These are phyloP conservation scores for Primulina huaijiensis DNA, from an alignment of 257 asterid species.

Conservation along the genomic window DNA sequence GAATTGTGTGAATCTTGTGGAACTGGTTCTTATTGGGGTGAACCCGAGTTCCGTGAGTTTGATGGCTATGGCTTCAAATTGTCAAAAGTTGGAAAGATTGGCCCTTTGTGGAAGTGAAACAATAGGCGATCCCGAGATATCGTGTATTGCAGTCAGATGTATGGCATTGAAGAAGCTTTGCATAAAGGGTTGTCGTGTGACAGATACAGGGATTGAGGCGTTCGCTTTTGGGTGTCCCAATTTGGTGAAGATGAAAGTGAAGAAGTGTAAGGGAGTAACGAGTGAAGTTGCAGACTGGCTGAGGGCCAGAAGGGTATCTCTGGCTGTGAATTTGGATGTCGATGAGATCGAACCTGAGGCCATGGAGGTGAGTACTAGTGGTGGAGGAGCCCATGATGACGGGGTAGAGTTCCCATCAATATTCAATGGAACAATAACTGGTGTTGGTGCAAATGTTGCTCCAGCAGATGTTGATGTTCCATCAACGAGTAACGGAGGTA, in stretches of 20 bases:
- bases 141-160: slow-evolving; percentile 63
- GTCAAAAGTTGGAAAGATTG: slow-evolving; percentile 73
- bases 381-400: slow-evolving; percentile 49
- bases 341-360: slow-evolving; percentile 57
- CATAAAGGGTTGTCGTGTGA: slow-evolving; percentile 71
- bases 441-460: slow-evolving; percentile 16
- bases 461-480: slow-evolving; percentile 29
- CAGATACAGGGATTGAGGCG: slow-evolving; percentile 72
- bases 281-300: slow-evolving; percentile 58
- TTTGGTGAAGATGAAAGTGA: slow-evolving; percentile 81
- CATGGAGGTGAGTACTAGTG: slow-evolving; percentile 52
- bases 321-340: slow-evolving; percentile 67
- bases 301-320: slow-evolving; percentile 55
- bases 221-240: slow-evolving; percentile 87
- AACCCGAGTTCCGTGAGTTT: slow-evolving; percentile 63
- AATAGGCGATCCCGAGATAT: slow-evolving; percentile 73
- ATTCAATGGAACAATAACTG: slow-evolving; percentile 23
- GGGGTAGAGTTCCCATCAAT: slow-evolving; percentile 45
- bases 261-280: slow-evolving; percentile 74
- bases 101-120: slow-evolving; percentile 94
- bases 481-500: slow-evolving; percentile 37
- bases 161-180: slow-evolving; percentile 76
- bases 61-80: slow-evolving; percentile 58
- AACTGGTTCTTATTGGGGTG: slow-evolving; percentile 78
- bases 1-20: slow-evolving; percentile 59